These are phyloP conservation scores for Quercus cerris DNA, from an alignment of 306 rosid genomes.

Conservation along the genomic window DNA sequence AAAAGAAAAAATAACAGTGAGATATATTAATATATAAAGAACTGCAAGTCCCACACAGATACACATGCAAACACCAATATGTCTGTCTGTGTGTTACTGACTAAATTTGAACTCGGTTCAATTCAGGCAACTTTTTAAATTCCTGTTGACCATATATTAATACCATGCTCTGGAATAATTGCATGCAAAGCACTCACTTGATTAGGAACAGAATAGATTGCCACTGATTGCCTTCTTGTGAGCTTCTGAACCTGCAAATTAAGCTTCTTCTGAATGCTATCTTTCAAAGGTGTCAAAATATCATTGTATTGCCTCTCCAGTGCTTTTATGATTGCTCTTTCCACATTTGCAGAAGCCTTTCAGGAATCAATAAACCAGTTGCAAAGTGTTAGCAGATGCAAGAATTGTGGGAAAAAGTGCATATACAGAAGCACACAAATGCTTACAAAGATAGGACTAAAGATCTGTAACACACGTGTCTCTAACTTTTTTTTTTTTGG, in stretches of 20 bases:
- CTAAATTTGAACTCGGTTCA: conserved; percentile 1
- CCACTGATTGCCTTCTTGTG: conserved; percentile 87
- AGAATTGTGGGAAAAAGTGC: background rate
- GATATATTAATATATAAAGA: conserved; percentile 13
- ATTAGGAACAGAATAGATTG: conserved; percentile 65
- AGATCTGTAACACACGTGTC: background rate
- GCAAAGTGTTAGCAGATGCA: conserved; percentile 5
- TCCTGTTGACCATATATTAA: background rate
- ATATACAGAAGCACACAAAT: background rate
- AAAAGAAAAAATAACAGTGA: conserved; percentile 15
- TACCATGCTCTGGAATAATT: background rate
- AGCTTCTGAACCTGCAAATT: conserved; percentile 96
- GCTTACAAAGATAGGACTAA: background rate
- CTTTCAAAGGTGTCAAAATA: conserved; percentile 87
- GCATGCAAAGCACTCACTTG: conserved; percentile 51
- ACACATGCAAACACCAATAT: background rate
- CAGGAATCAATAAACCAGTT: conserved; percentile 5
- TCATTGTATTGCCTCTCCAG: conserved; percentile 89
- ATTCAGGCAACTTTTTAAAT: background rate
- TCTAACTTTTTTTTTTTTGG: fast-evolving
- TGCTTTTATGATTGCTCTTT: conserved; percentile 89
- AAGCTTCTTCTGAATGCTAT: conserved; percentile 87
- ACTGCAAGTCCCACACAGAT: background rate
- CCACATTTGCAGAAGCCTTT: conserved; percentile 81
- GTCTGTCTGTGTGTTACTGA: background rate